A percentile compares a stretch with the other conserved stretches of the same genome.
phyloP scores from a whole-genome alignment of 371 early-diverging fungal species.

The Actinomortierella ambigua region DNA sequence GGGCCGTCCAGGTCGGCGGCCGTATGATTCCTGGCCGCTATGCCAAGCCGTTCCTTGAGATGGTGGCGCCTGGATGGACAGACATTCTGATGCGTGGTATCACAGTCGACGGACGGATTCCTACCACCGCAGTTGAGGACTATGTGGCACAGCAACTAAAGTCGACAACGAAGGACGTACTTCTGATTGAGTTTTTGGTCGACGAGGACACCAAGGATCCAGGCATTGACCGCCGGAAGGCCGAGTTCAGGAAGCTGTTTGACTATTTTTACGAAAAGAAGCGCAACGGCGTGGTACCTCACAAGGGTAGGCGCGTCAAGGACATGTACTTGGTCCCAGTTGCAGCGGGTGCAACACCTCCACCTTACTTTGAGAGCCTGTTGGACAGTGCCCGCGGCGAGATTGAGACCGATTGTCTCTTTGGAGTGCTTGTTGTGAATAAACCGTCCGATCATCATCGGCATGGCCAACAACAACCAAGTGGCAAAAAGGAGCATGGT shows the following conservation, averaged over 20 bases:
- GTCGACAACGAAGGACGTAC: constrained; percentile 61
- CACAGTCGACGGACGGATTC: constrained; percentile 73
- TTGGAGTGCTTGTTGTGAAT: constrained; percentile 59
- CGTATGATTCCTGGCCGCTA: constrained; percentile 31
- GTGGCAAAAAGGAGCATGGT: constrained; percentile 15
- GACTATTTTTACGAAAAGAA: constrained; percentile 63
- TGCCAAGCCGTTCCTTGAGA: constrained; percentile 10
- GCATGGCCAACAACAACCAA: constrained; percentile 11
- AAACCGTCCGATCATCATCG: constrained; percentile 40
- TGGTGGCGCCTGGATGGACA: constrained; percentile 57
- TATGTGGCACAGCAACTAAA: constrained; percentile 64
- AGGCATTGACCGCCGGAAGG: constrained; percentile 22
- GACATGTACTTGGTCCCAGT: constrained; percentile 79
- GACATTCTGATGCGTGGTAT: constrained; percentile 62
- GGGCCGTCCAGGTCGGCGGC: constrained; percentile 68
- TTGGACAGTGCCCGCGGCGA: constrained; percentile 19
- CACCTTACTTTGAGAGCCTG: constrained; percentile 51
- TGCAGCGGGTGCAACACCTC: constrained; percentile 54
- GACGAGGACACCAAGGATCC: constrained; percentile 12
- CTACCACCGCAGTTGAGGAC: constrained; percentile 52
- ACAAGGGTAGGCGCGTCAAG: constrained; percentile 66
- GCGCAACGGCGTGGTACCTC: constrained; percentile 74
- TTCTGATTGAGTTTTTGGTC: constrained; percentile 58
- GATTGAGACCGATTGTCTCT: constrained; percentile 49
- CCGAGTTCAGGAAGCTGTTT: constrained; percentile 52